Evolutionary conservation across 192 early-diverging fungal genomes (phyloP), one percentile per base, ranked within the genome.

Genomic region (Phycomyces nitens): DNA sequence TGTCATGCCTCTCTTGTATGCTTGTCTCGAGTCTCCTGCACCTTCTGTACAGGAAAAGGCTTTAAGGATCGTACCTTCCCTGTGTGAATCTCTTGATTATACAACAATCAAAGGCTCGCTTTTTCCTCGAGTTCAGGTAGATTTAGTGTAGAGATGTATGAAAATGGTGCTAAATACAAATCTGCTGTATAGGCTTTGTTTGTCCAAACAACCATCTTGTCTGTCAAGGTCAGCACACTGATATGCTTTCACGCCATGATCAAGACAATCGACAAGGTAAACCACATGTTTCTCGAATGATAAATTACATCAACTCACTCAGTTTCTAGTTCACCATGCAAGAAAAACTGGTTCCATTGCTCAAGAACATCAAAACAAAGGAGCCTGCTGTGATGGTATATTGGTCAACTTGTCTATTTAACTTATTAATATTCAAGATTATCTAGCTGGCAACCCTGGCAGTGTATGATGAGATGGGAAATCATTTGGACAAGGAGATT

Each of bases 381-480:
- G 92, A 95, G 63, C 86, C 90, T 0, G 82, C 80, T 1, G 84
- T 95, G 9, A 79, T 91, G 60, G 84, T 86, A 80, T 70, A 15
- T 20, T 24, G 22, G 41, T 49, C 15, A 18, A 39, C 7, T 40
- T 0, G 15, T 9, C 18, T 29, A 44, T 18, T 26, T 27, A 38
- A 56, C 22, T 20, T 10, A 1, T 18, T 51, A 0, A 22, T 4
- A 27, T 40, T 43, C 47, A 7, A n/a, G n/a, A n/a, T n/a, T n/a
- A n/a, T n/a, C 8, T 75, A 87, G 75, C 80, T 95, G 76, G 88
- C 89, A 5, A 85, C 92, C 23, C 71, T 93, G 44, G 80, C 82
- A 21, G 84, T 94, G 43, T 95, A 92, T 66, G 89, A 90, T 53
- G 88, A 95, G 22, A 78, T 90, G 69, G 86, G 89, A 1, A 82